phyloP scores from a whole-genome alignment of 805 yeast species.

The Teunomyces pallodes region DNA sequence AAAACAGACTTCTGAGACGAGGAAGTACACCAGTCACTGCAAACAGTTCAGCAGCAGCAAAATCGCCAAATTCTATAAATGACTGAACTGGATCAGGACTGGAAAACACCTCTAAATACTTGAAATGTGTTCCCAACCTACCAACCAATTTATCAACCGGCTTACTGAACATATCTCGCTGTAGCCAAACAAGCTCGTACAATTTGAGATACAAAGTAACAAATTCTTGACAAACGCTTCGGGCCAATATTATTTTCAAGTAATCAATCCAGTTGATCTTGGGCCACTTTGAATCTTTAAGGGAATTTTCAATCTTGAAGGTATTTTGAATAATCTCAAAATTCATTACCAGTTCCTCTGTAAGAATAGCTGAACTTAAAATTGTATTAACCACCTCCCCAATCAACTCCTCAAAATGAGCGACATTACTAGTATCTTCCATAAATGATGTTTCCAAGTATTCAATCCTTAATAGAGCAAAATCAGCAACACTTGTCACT shows the following conservation, averaged over 20 bases:
- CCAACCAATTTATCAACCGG: background rate
- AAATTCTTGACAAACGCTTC: slow-evolving; percentile 28
- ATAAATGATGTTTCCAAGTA: slow-evolving; percentile 29
- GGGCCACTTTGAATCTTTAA: slow-evolving; percentile 32
- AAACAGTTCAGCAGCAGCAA: slow-evolving; percentile 31
- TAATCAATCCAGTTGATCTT: slow-evolving; percentile 39
- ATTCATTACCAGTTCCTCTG: slow-evolving; percentile 19
- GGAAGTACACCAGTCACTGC: slow-evolving; percentile 23
- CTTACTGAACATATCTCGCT: background rate
- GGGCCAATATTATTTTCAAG: slow-evolving; percentile 21
- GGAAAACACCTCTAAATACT: background rate
- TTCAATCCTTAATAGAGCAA: slow-evolving; percentile 32
- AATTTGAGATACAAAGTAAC: slow-evolving; percentile 30
- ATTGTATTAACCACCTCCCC: slow-evolving; percentile 23
- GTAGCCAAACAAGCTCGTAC: slow-evolving; percentile 24
- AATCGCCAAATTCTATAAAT: slow-evolving; percentile 27
- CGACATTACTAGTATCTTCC: slow-evolving; percentile 14
- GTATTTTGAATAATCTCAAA: slow-evolving; percentile 26
- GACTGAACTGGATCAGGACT: background rate
- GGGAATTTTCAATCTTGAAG: slow-evolving; percentile 27
- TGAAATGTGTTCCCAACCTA: background rate
- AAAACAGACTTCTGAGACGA: slow-evolving; percentile 16
- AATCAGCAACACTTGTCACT: slow-evolving; percentile 18
- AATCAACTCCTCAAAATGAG: slow-evolving; percentile 22
- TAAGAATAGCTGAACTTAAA: slow-evolving; percentile 9